Conservation (phyloP, 2,329 filamentous ascomycete genomes). For the Aspergillus ochraceoroseus region DNA sequence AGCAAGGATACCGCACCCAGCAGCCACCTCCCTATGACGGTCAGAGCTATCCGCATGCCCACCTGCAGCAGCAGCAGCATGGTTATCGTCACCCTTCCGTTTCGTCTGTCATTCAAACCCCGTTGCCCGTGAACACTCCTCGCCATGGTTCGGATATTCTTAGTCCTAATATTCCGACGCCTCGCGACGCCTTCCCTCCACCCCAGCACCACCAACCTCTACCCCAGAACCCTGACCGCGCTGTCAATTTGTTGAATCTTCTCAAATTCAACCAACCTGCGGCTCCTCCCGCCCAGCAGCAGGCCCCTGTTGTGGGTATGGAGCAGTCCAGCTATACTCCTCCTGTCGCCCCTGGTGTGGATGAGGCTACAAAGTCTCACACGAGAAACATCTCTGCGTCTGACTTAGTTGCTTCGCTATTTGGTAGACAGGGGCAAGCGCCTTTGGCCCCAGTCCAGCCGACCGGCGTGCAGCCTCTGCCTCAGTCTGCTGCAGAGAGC, state of each 20-base stretch:
- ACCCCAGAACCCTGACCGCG: slow-evolving; percentile 45
- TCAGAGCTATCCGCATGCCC: slow-evolving; percentile 31
- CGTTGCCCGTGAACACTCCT: slow-evolving; percentile 50
- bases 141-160: slow-evolving; percentile 55
- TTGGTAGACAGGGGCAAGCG: slow-evolving; percentile 41
- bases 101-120: slow-evolving; percentile 56
- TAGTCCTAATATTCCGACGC: slow-evolving; percentile 51
- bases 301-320: slow-evolving; percentile 22
- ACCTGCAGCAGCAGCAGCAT: slow-evolving; percentile 28
- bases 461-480: slow-evolving; percentile 19
- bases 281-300: slow-evolving; percentile 29
- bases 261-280: slow-evolving; percentile 58
- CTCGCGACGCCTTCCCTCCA: slow-evolving; percentile 38
- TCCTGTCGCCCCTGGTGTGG: slow-evolving; percentile 24
- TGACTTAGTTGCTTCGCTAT: slow-evolving; percentile 55
- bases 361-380: slow-evolving; percentile 27
- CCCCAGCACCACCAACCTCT: slow-evolving; percentile 37
- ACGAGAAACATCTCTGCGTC: slow-evolving; percentile 49
- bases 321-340: slow-evolving; percentile 29
- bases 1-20: slow-evolving; percentile 30
- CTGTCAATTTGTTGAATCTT: slow-evolving; percentile 58
- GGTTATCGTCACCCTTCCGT: slow-evolving; percentile 54
- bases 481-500: slow-evolving; percentile 20
- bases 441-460: slow-evolving; percentile 25
- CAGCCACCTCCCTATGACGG: slow-evolving; percentile 30